phyloP scores from a whole-genome alignment of 176 grass and related monocot genomes.

The Miscanthus lutarioriparius region DNA sequence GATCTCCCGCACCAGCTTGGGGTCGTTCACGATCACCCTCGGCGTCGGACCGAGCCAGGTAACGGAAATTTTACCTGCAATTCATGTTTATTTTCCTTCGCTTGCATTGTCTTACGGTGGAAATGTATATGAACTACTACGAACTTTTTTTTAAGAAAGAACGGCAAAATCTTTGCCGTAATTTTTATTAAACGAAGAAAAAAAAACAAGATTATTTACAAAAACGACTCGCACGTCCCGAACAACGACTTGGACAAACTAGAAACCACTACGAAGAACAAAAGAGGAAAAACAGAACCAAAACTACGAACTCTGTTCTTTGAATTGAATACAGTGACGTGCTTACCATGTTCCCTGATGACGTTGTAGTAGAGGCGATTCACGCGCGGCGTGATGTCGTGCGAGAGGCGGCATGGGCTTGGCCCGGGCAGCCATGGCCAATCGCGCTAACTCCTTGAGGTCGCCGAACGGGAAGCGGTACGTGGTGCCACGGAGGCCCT shows the following conservation, averaged over 20 bases:
- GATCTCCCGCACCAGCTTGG: conserved; percentile 47
- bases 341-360: conserved; percentile 45
- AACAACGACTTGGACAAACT: too few relatives aligned
- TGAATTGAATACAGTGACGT: neutral
- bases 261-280: too few relatives aligned
- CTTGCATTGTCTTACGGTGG: neutral
- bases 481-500: conserved; percentile 47
- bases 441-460: conserved; percentile 28
- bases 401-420: conserved; percentile 46
- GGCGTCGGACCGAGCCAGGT: conserved; percentile 45
- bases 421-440: conserved; percentile 5
- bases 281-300: too few relatives aligned
- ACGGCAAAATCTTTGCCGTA: too few relatives aligned
- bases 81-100: neutral
- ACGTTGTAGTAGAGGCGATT: conserved; percentile 8
- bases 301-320: neutral
- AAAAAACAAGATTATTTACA: too few relatives aligned
- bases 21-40: conserved; percentile 39
- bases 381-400: conserved; percentile 49
- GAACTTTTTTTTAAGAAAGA: too few relatives aligned
- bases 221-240: too few relatives aligned
- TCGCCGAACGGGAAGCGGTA: conserved; percentile 54
- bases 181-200: too few relatives aligned
- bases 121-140: too few relatives aligned
- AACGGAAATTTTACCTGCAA: conserved; percentile 52